Conservation (phyloP, 2,329 filamentous ascomycete genomes). For the Trichocomaceae sp. region DNA sequence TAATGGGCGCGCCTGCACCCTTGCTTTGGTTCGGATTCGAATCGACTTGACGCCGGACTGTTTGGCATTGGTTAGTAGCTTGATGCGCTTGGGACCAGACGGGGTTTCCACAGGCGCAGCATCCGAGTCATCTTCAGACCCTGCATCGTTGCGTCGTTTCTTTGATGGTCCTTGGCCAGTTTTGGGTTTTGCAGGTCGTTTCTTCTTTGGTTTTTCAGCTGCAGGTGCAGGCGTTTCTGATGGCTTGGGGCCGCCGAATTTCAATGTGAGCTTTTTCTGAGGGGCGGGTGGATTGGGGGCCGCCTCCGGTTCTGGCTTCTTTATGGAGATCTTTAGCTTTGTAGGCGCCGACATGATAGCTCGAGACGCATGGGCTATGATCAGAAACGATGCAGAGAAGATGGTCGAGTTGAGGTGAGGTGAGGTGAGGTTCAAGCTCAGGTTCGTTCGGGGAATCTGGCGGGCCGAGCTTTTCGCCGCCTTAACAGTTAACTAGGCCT, state of each 20-base stretch:
- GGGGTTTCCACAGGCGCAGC: constrained; percentile 8
- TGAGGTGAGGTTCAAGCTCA: neutral
- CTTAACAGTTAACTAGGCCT: too few species aligned
- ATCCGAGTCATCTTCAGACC: constrained; percentile 21
- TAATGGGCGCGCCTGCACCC: constrained; percentile 59
- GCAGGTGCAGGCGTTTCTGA: constrained; percentile 24
- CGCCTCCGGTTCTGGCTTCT: constrained; percentile 23
- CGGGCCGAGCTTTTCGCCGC: constrained; percentile 9
- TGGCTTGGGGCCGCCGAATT: constrained; percentile 25
- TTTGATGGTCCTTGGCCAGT: constrained; percentile 21
- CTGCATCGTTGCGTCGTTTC: constrained; percentile 32
- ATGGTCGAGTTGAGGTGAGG: neutral
- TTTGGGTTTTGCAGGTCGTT: constrained; percentile 21
- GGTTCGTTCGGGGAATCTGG: constrained; percentile 10
- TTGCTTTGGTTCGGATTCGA: constrained; percentile 61
- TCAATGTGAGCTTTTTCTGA: constrained; percentile 37
- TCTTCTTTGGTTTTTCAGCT: constrained; percentile 27
- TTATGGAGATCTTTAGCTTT: constrained; percentile 39
- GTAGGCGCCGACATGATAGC: constrained; percentile 33
- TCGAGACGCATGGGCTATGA: neutral
- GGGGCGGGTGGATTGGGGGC: constrained; percentile 20
- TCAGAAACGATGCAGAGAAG: neutral
- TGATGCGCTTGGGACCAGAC: constrained; percentile 32
- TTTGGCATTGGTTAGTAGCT: constrained; percentile 32
- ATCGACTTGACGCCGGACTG: constrained; percentile 40